These are phyloP conservation scores for Myxozyma mucilagina DNA, from an alignment of 805 yeast species.

Conservation along the genomic window DNA sequence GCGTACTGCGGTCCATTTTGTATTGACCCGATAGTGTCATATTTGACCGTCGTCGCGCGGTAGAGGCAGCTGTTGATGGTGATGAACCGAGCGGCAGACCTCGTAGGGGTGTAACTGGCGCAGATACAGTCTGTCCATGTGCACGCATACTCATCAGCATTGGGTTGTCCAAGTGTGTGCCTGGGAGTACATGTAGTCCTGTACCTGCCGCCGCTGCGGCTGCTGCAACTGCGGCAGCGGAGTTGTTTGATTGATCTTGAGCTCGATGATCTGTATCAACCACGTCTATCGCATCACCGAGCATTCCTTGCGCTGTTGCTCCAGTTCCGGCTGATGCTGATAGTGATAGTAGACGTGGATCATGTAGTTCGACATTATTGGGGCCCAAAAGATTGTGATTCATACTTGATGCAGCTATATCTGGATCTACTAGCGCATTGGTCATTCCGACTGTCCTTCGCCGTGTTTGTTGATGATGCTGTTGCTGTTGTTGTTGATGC, in stretches of 20 bases:
- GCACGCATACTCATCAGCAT: slow-evolving; percentile 14
- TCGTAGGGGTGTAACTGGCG: slow-evolving; percentile 21
- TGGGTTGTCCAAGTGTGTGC: slow-evolving; percentile 12
- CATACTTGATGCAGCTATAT: slow-evolving; percentile 11
- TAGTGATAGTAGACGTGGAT: slow-evolving; percentile 24
- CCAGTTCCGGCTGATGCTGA: slow-evolving; percentile 6
- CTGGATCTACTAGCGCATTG: slow-evolving; percentile 7
- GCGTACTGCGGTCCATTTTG: slow-evolving; percentile 31
- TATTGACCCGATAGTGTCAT: slow-evolving; percentile 18
- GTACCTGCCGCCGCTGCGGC: slow-evolving; percentile 1
- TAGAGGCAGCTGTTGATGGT: slow-evolving; percentile 2
- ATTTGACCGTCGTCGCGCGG: slow-evolving; percentile 9
- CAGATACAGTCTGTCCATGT: slow-evolving; percentile 11
- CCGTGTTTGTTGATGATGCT: slow-evolving; percentile 30
- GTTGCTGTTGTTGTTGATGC: slow-evolving; percentile 7
- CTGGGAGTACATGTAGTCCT: neutral
- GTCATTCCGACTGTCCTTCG: slow-evolving; percentile 7
- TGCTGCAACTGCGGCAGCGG: neutral
- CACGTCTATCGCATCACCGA: slow-evolving; percentile 12
- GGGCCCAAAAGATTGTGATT: slow-evolving; percentile 9
- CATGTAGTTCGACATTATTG: slow-evolving; percentile 26
- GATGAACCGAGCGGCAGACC: neutral
- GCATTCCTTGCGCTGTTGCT: slow-evolving; percentile 5
- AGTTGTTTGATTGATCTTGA: neutral
- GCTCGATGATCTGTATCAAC: neutral